Conservation (phyloP, 176 grass and related monocot species). For the Cenchrus purpureus region DNA sequence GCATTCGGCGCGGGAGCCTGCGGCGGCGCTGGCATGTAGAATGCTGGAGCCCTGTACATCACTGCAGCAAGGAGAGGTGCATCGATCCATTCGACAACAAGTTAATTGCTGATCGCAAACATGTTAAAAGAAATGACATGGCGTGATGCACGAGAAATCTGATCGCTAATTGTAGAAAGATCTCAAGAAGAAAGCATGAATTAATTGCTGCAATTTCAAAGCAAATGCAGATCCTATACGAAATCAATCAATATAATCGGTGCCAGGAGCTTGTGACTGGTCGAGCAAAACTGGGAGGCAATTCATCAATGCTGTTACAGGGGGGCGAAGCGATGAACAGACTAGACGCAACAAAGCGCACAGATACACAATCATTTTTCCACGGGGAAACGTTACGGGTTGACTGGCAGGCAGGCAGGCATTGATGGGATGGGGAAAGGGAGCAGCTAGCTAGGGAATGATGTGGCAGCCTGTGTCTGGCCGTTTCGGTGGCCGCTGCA, state of each 20-base stretch:
- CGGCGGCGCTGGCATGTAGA: slow-evolving; percentile 22
- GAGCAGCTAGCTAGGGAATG: slow-evolving; percentile 14
- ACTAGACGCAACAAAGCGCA: not conserved
- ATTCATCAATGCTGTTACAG: slow-evolving; percentile 13
- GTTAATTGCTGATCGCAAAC: not conserved
- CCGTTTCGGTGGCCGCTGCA: slow-evolving; percentile 24
- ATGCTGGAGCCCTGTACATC: slow-evolving; percentile 29
- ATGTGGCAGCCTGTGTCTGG: slow-evolving; percentile 41
- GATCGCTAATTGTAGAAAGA: not conserved
- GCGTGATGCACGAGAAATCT: not conserved
- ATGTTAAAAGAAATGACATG: not conserved
- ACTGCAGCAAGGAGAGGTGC: slow-evolving; percentile 20
- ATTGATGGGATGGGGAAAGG: slow-evolving; percentile 3
- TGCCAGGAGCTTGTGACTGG: not conserved
- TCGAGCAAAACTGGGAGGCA: not conserved
- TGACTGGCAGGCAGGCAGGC: not conserved
- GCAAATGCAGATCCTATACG: no score
- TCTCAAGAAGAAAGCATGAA: not conserved
- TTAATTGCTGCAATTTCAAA: not conserved
- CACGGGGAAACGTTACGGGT: not conserved
- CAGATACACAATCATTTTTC: not conserved
- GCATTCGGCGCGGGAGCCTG: slow-evolving; percentile 7
- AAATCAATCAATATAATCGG: not conserved
- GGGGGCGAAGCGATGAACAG: not conserved
- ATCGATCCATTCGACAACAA: not conserved